Percentiles rank a stretch among this genome's conserved stretches.
phyloP scores from a whole-genome alignment of 2,329 filamentous ascomycete genomes.

The Colletotrichum sp. region DNA sequence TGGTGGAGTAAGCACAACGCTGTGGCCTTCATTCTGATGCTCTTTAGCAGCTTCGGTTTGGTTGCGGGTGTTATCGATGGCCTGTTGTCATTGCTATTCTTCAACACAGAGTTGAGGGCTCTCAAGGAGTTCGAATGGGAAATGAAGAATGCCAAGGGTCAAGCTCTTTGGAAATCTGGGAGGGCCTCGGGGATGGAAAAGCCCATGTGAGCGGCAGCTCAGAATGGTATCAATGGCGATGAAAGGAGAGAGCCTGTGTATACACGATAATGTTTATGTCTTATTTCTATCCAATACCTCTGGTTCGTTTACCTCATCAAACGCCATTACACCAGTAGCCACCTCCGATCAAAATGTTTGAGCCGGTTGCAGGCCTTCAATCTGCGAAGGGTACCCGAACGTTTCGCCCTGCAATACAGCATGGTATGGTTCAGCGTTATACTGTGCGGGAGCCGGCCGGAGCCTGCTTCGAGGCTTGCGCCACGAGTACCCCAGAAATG shows the following conservation, averaged over 20 bases:
- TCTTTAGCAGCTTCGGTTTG: conserved; percentile 80
- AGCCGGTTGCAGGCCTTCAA: background rate
- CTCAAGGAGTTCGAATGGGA: conserved; percentile 96
- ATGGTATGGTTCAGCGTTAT: background rate
- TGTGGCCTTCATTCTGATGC: conserved; percentile 79
- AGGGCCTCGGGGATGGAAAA: background rate
- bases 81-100: conserved; percentile 85
- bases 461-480: conserved; percentile 46
- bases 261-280: conserved; percentile 14
- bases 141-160: conserved; percentile 69
- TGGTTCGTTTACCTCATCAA: background rate
- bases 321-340: background rate
- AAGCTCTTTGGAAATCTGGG: background rate
- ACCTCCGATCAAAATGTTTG: background rate
- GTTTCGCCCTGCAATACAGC: background rate
- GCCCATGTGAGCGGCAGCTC: background rate
- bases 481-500: conserved; percentile 92
- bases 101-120: conserved; percentile 81
- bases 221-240: background rate
- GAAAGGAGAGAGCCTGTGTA: background rate
- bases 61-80: conserved; percentile 82
- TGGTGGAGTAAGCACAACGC: conserved; percentile 86
- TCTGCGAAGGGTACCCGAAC: background rate
- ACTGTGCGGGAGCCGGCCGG: background rate
- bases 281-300: background rate